phyloP scores from a whole-genome alignment of 1,139 yeast genomes.

The Yamadazyma triangularis region DNA sequence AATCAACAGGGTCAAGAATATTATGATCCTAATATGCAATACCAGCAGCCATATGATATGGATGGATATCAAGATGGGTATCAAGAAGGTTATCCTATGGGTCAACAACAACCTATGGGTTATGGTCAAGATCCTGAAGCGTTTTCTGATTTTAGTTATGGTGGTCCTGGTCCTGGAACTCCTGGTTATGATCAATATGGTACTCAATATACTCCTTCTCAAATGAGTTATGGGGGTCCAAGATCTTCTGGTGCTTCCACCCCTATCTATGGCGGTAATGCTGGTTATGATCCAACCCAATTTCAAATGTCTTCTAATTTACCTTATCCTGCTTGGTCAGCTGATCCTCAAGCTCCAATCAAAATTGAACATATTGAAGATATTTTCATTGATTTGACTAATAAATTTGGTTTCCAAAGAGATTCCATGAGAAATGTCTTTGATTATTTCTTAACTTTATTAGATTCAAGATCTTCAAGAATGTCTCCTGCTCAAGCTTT shows the following conservation, averaged over 20 bases:
- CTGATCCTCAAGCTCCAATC: conserved; percentile 80
- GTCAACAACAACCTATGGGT: conserved; percentile 45
- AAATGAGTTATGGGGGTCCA: conserved; percentile 78
- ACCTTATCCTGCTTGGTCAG: conserved; percentile 96
- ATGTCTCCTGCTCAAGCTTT: conserved; percentile 97
- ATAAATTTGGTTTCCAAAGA: conserved; percentile 95
- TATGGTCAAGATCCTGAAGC: conserved; percentile 67
- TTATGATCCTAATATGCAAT: conserved; percentile 49
- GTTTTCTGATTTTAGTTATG: conserved; percentile 72
- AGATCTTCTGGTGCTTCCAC: conserved; percentile 96
- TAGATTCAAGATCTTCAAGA: conserved; percentile 94
- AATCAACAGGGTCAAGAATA: conserved; percentile 28
- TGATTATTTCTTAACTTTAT: conserved; percentile 88
- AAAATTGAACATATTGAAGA: conserved; percentile 86
- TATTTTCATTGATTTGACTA: conserved; percentile 82
- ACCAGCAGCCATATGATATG: conserved; percentile 48
- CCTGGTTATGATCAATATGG: conserved; percentile 74
- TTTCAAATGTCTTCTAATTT: conserved; percentile 55
- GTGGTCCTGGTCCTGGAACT: conserved; percentile 65
- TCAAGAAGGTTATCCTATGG: conserved; percentile 27
- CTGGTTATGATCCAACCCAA: conserved; percentile 63
- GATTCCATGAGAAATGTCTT: conserved; percentile 97
- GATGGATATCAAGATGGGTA: no score
- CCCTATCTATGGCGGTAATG: conserved; percentile 79
- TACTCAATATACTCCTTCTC: conserved; percentile 76